phyloP scores from a whole-genome alignment of 192 early-diverging fungal genomes.

The Podila verticillata region DNA sequence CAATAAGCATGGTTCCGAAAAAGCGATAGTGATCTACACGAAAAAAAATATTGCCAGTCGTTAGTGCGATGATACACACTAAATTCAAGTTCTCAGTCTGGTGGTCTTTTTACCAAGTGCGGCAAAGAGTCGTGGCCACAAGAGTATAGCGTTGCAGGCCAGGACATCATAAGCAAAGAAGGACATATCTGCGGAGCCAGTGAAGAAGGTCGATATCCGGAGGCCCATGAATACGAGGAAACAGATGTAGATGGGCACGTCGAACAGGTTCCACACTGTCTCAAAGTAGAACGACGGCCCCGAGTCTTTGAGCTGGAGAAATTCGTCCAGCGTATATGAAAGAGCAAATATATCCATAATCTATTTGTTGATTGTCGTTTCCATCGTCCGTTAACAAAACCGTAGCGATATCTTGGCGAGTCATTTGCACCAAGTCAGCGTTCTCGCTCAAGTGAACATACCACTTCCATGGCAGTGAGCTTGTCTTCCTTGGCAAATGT shows the following conservation, averaged over 20 bases:
- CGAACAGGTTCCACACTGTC: slow-evolving; percentile 57
- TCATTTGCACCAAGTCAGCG: no score
- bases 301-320: slow-evolving; percentile 48
- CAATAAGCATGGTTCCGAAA: slow-evolving; percentile 56
- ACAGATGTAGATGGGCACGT: slow-evolving; percentile 51
- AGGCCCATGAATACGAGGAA: slow-evolving; percentile 46
- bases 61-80: neutral
- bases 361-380: slow-evolving; percentile 6
- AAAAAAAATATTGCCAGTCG: neutral
- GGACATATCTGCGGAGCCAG: slow-evolving; percentile 23
- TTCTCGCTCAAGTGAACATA: slow-evolving; percentile 4
- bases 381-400: neutral
- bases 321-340: slow-evolving; percentile 42
- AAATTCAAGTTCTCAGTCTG: neutral
- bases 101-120: slow-evolving; percentile 24
- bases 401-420: neutral
- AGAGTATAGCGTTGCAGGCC: slow-evolving; percentile 51
- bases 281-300: slow-evolving; percentile 55
- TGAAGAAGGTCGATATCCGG: slow-evolving; percentile 31
- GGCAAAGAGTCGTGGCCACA: slow-evolving; percentile 56
- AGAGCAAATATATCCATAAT: slow-evolving; percentile 49
- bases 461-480: slow-evolving; percentile 42
- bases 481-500: slow-evolving; percentile 34
- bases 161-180: slow-evolving; percentile 50
- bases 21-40: slow-evolving; percentile 48